phyloP scores from a whole-genome alignment of 2,329 filamentous ascomycete genomes.

The Neofusicoccum laricinum region DNA sequence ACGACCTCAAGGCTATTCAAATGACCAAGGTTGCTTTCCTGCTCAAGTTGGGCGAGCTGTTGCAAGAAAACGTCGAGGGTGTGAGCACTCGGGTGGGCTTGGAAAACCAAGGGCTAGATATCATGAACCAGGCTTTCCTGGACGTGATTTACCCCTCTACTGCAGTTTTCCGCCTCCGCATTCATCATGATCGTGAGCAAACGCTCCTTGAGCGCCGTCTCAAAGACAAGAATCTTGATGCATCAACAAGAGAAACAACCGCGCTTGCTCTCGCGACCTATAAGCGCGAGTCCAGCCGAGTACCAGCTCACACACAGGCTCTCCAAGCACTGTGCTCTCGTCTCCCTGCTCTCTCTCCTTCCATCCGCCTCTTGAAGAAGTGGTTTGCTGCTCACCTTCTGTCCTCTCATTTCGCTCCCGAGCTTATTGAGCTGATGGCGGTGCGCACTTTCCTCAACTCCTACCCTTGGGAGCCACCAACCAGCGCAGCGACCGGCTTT shows the following conservation, averaged over 20 bases:
- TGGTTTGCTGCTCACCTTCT: constrained; percentile 89
- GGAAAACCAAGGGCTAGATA: constrained; percentile 67
- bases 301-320: constrained; percentile 77
- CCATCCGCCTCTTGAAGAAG: constrained; percentile 79
- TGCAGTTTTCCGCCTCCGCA: constrained; percentile 76
- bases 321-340: constrained; percentile 77
- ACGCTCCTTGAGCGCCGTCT: constrained; percentile 74
- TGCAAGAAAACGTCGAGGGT: constrained; percentile 61
- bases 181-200: constrained; percentile 86
- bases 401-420: constrained; percentile 68
- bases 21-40: constrained; percentile 89
- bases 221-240: constrained; percentile 68
- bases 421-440: constrained; percentile 81
- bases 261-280: constrained; percentile 67
- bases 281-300: constrained; percentile 67
- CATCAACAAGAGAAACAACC: constrained; percentile 64
- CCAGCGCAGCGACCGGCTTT: constrained; percentile 75
- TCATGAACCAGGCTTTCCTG: constrained; percentile 76
- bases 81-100: constrained; percentile 72
- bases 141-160: constrained; percentile 74
- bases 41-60: constrained; percentile 67
- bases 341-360: constrained; percentile 73
- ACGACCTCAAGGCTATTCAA: constrained; percentile 86
- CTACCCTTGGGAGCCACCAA: constrained; percentile 75
- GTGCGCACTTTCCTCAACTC: constrained; percentile 76